These are phyloP conservation scores for Stagonosporopsis tanaceti DNA, from an alignment of 2,329 filamentous ascomycete species.

Conservation along the genomic window DNA sequence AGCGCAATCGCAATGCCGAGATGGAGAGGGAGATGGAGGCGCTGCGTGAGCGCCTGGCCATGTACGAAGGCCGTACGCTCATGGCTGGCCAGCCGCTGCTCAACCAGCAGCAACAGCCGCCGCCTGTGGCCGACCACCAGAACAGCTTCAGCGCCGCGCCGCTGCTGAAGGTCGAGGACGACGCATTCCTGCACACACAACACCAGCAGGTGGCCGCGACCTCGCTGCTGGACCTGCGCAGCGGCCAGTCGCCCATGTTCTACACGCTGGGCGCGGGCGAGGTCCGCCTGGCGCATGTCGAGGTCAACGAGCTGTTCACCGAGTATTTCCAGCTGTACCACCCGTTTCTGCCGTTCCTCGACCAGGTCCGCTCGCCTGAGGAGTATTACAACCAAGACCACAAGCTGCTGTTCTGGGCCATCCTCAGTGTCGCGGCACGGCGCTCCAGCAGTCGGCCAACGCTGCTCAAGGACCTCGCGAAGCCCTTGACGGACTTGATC, in stretches of 20 bases:
- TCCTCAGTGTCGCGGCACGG: slow-evolving; percentile 77
- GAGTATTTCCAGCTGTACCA: slow-evolving; percentile 81
- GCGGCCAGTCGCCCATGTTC: slow-evolving; percentile 60
- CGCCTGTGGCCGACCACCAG: slow-evolving; percentile 29
- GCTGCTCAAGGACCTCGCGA: slow-evolving; percentile 72
- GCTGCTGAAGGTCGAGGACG: slow-evolving; percentile 41
- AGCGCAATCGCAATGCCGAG: slow-evolving; percentile 82
- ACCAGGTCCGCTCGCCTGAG: slow-evolving; percentile 69
- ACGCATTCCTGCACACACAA: slow-evolving; percentile 47
- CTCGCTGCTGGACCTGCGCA: slow-evolving; percentile 52
- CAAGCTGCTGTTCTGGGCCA: slow-evolving; percentile 84
- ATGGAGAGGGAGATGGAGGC: slow-evolving; percentile 83
- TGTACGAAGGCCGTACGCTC: slow-evolving; percentile 64
- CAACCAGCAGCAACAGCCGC: slow-evolving; percentile 30
- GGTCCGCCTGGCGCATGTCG: slow-evolving; percentile 53
- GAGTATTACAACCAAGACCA: slow-evolving; percentile 79
- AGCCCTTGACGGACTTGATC: slow-evolving; percentile 71
- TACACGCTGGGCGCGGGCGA: slow-evolving; percentile 65
- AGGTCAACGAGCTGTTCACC: slow-evolving; percentile 67
- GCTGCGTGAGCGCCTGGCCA: slow-evolving; percentile 63
- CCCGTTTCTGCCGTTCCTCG: slow-evolving; percentile 79
- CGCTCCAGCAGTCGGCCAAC: slow-evolving; percentile 70
- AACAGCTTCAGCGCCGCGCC: slow-evolving; percentile 30
- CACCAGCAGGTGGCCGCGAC: slow-evolving; percentile 50
- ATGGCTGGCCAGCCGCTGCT: slow-evolving; percentile 34